These are phyloP conservation scores for Coniochaeta ligniaria DNA, from an alignment of 2,329 filamentous ascomycete species.

Conservation along the genomic window DNA sequence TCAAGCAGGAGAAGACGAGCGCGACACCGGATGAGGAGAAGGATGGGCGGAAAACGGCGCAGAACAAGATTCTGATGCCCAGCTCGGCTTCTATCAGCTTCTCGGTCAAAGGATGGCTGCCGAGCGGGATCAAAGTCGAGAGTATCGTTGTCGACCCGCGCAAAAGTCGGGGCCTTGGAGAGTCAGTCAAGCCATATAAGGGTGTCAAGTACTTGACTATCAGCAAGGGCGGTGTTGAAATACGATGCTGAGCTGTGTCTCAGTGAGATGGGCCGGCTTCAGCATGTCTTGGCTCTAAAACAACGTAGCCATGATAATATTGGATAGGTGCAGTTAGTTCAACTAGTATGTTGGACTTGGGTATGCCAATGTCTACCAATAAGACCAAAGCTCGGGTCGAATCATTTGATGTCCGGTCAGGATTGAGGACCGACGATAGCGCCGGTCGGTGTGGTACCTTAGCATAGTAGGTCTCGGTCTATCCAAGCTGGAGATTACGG, in stretches of 20 bases:
- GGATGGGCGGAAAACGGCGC: constrained; percentile 51
- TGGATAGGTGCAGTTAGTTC: neutral
- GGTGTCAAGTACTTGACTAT: constrained; percentile 94
- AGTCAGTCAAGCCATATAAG: constrained; percentile 90
- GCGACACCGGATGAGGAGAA: constrained; percentile 30
- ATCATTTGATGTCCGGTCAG: too few relatives aligned
- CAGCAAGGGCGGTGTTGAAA: constrained; percentile 57
- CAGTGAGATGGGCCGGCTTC: neutral
- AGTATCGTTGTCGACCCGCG: constrained; percentile 64
- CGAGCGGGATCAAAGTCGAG: constrained; percentile 61
- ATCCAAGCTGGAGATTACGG: neutral
- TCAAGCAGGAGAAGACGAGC: constrained; percentile 22
- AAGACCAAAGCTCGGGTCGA: too few relatives aligned
- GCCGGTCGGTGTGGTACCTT: too few relatives aligned
- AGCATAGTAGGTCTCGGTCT: neutral
- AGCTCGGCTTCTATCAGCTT: constrained; percentile 69
- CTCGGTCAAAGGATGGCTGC: constrained; percentile 60
- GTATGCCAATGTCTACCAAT: too few relatives aligned
- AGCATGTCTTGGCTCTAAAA: neutral
- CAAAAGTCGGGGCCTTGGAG: constrained; percentile 77
- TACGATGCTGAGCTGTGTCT: constrained; percentile 41
- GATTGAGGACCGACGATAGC: too few relatives aligned
- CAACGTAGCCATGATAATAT: neutral
- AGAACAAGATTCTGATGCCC: constrained; percentile 74
- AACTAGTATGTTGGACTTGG: neutral